Percentiles rank a stretch among this genome's conserved stretches.
Conservation (phyloP, 352 stramenopile genomes). For the Globisporangium acanthophoron region DNA sequence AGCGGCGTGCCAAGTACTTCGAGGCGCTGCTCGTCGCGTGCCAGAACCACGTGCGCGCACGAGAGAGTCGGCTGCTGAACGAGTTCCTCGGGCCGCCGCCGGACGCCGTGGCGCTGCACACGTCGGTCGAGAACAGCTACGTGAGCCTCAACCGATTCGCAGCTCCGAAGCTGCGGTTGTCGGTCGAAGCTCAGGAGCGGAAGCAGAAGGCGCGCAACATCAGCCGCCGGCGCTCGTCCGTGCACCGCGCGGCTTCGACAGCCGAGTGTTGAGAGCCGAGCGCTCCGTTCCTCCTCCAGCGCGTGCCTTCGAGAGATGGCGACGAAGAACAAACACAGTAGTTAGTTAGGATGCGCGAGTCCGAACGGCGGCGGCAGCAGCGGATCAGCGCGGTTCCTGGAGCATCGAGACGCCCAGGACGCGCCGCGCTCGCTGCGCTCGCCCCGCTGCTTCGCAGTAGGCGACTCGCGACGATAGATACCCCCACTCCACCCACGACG, state of each 20-base stretch:
- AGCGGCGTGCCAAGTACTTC: conserved; percentile 60
- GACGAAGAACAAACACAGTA: not conserved
- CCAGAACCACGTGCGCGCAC: conserved; percentile 37
- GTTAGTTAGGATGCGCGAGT: not conserved
- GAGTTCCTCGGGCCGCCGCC: conserved; percentile 64
- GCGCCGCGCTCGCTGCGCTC: not conserved
- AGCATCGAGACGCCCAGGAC: not conserved
- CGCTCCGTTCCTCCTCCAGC: not conserved
- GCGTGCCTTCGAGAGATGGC: not conserved
- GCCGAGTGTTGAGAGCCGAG: conserved; percentile 1
- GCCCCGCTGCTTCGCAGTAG: not conserved
- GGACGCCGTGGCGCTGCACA: conserved; percentile 45
- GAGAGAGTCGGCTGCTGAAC: conserved; percentile 54
- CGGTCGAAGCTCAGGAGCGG: conserved; percentile 67
- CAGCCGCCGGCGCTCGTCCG: conserved; percentile 36
- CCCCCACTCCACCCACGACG: not conserved
- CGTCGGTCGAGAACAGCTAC: conserved; percentile 64
- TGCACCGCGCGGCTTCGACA: conserved; percentile 5
- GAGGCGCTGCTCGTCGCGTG: conserved; percentile 55
- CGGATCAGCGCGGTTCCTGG: too few relatives aligned
- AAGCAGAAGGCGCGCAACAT: conserved; percentile 72
- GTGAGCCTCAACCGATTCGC: conserved; percentile 78
- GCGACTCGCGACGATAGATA: not conserved
- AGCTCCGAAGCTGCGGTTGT: conserved; percentile 54
- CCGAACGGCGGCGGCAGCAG: not conserved